These are phyloP conservation scores for Blastomyces emzantsi DNA, from an alignment of 2,329 filamentous ascomycete species.

Conservation along the genomic window DNA sequence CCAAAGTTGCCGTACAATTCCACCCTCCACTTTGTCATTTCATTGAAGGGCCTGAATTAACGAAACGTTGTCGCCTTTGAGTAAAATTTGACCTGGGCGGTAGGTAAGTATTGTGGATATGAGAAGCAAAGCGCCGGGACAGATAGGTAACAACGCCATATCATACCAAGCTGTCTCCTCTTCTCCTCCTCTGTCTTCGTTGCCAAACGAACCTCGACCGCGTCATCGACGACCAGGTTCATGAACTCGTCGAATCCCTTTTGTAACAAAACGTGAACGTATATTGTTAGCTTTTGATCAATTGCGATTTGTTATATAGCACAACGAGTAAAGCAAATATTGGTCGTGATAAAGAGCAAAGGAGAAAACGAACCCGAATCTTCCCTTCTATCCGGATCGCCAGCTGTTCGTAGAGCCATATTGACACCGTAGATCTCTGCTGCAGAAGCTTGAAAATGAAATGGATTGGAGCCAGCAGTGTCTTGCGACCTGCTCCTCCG, in stretches of 20 bases:
- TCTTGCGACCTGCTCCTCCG: conserved; percentile 51
- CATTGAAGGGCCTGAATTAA: conserved; percentile 56
- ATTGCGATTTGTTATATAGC: background rate
- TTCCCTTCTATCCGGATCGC: conserved; percentile 91
- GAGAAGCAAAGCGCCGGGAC: conserved; percentile 5
- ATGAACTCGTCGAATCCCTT: conserved; percentile 99
- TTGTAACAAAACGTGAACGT: conserved; percentile 6
- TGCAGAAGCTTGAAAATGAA: conserved; percentile 91
- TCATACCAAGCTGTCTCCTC: conserved; percentile 66
- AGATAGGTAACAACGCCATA: background rate
- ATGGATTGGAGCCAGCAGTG: conserved; percentile 69
- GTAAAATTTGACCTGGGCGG: conserved; percentile 63
- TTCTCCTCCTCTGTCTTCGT: conserved; percentile 75
- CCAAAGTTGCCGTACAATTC: conserved; percentile 2
- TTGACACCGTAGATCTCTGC: conserved; percentile 72
- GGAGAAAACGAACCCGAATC: conserved; percentile 59
- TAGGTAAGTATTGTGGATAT: background rate
- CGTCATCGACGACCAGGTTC: conserved; percentile 95
- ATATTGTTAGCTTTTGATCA: background rate
- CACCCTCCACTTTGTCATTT: conserved; percentile 12
- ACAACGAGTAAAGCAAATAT: background rate
- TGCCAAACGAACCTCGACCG: conserved; percentile 78
- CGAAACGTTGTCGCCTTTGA: conserved; percentile 83
- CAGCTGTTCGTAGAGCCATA: conserved; percentile 97
- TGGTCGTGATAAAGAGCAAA: conserved; percentile 1